Conservation (phyloP, 495 filamentous ascomycete genomes). For the Penicillium angulare region DNA sequence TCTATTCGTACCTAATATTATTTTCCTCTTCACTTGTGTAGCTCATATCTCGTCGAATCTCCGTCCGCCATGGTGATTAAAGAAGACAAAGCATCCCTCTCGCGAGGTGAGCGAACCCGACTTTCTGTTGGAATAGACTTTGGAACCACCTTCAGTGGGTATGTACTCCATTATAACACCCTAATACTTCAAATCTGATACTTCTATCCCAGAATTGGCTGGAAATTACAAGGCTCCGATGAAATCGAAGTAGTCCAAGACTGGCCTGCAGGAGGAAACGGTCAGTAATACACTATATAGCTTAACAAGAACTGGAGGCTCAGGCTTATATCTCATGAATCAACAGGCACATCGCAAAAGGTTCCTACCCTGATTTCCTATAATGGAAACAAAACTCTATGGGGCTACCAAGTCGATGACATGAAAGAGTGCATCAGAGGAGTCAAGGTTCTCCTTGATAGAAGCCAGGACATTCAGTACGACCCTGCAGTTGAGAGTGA, state of each 20-base stretch:
- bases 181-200: slow-evolving; percentile 12
- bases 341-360: slow-evolving; percentile 38
- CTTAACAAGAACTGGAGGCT: no score
- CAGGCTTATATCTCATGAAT: neutral
- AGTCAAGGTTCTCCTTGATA: slow-evolving; percentile 41
- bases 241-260: slow-evolving; percentile 34
- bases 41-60: no score
- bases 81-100: no score
- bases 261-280: slow-evolving; percentile 32
- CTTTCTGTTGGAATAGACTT: slow-evolving; percentile 45
- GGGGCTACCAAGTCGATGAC: slow-evolving; percentile 41
- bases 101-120: neutral
- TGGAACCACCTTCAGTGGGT: slow-evolving; percentile 45
- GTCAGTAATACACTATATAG: slow-evolving; percentile 8
- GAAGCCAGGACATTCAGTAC: slow-evolving; percentile 15
- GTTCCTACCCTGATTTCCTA: slow-evolving; percentile 50
- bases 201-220: slow-evolving; percentile 18
- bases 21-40: no score
- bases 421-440: slow-evolving; percentile 25
- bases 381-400: slow-evolving; percentile 24
- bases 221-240: slow-evolving; percentile 22
- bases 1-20: no score
- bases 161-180: slow-evolving; percentile 16
- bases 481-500: slow-evolving; percentile 15
- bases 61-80: neutral